Conservation (phyloP, 2,329 filamentous ascomycete genomes). For the Cercospora canescens region DNA sequence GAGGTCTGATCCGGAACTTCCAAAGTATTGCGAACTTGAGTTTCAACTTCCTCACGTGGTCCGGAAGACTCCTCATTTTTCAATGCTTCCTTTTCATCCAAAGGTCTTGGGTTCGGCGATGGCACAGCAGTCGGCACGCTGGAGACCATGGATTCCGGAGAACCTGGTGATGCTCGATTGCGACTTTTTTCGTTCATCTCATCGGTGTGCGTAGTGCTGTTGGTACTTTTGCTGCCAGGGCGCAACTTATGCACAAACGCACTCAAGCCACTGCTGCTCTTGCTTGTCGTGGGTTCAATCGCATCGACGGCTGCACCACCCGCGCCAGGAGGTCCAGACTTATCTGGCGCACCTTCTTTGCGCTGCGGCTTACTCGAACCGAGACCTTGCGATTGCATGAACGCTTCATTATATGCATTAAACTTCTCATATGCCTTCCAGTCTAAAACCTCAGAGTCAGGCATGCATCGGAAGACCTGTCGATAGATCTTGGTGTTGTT, state of each 20-base stretch:
- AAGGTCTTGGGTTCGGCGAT: constrained; percentile 25
- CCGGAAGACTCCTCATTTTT: constrained; percentile 2
- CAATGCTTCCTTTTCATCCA: constrained; percentile 30
- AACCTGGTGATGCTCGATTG: constrained; percentile 22
- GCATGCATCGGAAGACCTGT: constrained; percentile 93
- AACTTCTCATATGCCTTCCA: constrained; percentile 94
- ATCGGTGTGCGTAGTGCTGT: constrained; percentile 23
- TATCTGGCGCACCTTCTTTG: constrained; percentile 49
- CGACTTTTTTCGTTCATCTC: constrained; percentile 30
- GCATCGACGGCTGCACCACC: constrained; percentile 29
- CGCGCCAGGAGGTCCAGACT: constrained; percentile 51
- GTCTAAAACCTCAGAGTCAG: constrained; percentile 87
- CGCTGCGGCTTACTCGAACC: constrained; percentile 55
- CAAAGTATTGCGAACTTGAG: not conserved
- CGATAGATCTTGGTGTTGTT: constrained; percentile 97
- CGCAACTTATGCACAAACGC: constrained; percentile 36
- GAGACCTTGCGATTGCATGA: constrained; percentile 64
- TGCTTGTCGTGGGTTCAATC: constrained; percentile 6
- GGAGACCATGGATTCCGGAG: constrained; percentile 25
- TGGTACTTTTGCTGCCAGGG: constrained; percentile 32
- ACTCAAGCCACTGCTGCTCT: constrained; percentile 31
- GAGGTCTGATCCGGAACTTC: not conserved
- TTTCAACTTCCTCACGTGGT: constrained; percentile 13
- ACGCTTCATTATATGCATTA: constrained; percentile 72
- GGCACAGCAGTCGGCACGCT: constrained; percentile 33